These are phyloP conservation scores for Boehmeria nivea DNA, from an alignment of 306 rosid species.

Conservation along the genomic window DNA sequence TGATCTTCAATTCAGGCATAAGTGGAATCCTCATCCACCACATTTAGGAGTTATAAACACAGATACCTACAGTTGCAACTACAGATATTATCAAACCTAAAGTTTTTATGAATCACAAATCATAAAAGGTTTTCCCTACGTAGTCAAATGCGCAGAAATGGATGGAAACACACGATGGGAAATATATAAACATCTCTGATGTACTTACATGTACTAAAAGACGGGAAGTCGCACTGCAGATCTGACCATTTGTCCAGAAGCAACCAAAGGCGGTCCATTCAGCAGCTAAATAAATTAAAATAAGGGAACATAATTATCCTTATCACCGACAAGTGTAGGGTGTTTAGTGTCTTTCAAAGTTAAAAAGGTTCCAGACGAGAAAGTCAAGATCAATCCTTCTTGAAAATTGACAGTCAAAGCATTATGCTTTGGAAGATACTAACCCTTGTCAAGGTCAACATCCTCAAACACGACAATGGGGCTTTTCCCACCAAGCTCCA, in stretches of 20 bases:
- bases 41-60: no score
- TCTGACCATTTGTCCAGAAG: slow-evolving; percentile 99
- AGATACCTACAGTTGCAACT: no score
- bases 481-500: slow-evolving; percentile 98
- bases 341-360: not conserved
- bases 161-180: not conserved
- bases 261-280: slow-evolving; percentile 90
- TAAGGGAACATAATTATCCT: slow-evolving; percentile 17
- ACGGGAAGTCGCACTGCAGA: slow-evolving; percentile 99
- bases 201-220: slow-evolving; percentile 79
- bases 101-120: slow-evolving; percentile 5
- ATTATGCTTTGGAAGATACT: slow-evolving; percentile 32
- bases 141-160: not conserved
- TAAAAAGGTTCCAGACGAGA: slow-evolving; percentile 10
- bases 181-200: slow-evolving; percentile 7
- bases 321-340: not conserved
- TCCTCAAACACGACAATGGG: slow-evolving; percentile 90
- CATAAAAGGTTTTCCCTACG: no score
- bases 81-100: not conserved
- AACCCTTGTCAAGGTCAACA: slow-evolving; percentile 93
- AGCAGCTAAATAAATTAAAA: slow-evolving; percentile 63
- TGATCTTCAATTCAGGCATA: no score
- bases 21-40: no score
- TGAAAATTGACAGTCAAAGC: slow-evolving; percentile 11
- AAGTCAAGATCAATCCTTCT: slow-evolving; percentile 9